Evolutionary conservation across 2,329 filamentous ascomycete species (phyloP).

Genomic region (Sporothrix mexicana): DNA sequence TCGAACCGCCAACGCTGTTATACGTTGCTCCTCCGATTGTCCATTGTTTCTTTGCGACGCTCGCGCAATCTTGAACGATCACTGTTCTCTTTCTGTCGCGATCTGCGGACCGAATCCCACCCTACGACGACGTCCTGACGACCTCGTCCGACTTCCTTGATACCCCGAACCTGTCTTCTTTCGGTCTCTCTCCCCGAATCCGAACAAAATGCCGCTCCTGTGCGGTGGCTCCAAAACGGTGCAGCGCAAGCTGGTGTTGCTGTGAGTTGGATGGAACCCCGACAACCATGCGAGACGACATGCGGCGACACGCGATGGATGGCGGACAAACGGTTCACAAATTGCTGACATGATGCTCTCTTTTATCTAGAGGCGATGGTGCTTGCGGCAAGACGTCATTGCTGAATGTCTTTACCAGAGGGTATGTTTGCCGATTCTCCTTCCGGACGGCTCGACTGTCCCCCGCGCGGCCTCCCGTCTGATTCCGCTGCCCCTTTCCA

Average conservation of each 20-base stretch:
- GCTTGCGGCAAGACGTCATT: constrained; percentile 96
- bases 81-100: not conserved
- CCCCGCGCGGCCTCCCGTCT: not conserved
- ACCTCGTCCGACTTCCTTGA: not conserved
- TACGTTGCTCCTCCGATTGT: not conserved
- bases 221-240: constrained; percentile 82
- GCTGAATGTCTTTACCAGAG: constrained; percentile 97
- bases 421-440: constrained; percentile 60
- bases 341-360: not conserved
- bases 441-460: not conserved
- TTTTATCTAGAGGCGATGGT: constrained; percentile 76
- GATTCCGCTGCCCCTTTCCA: constrained; percentile 6
- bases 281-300: not conserved
- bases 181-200: not conserved
- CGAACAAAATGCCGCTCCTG: constrained; percentile 52
- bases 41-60: not conserved
- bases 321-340: not conserved
- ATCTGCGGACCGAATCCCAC: constrained; percentile 17
- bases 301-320: too few relatives aligned
- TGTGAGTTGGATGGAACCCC: constrained; percentile 61
- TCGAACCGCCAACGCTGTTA: not conserved
- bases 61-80: constrained; percentile 6
- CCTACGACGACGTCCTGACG: constrained; percentile 15
- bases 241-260: constrained; percentile 93
- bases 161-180: not conserved